Conservation (phyloP, 768 basidiomycete species). For the Mycena maculata region DNA sequence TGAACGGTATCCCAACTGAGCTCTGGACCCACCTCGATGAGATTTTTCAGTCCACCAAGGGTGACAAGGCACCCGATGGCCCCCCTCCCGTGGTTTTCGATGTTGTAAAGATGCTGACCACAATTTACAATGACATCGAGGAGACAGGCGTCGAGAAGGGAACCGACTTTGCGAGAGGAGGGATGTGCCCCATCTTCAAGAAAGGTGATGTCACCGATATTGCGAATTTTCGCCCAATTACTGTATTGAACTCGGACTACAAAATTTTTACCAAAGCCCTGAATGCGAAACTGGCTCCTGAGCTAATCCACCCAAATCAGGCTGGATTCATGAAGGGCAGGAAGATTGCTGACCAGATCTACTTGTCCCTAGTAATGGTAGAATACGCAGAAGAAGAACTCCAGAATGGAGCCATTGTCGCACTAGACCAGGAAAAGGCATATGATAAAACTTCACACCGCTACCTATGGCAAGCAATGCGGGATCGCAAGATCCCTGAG, state of each 20-base stretch:
- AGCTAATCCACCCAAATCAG: too few species aligned
- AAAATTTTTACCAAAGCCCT: conserved; percentile 11
- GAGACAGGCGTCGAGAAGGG: neutral
- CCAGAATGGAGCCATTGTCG: too few species aligned
- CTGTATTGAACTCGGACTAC: conserved; percentile 15
- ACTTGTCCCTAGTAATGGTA: too few species aligned
- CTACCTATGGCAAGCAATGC: too few species aligned
- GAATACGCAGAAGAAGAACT: too few species aligned
- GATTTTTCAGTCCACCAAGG: neutral
- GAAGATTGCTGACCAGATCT: too few species aligned
- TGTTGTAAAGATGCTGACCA: neutral
- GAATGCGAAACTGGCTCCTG: too few species aligned
- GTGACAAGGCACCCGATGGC: neutral
- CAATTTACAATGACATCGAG: conserved; percentile 34
- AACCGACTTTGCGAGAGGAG: conserved; percentile 32
- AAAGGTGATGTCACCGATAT: conserved; percentile 1
- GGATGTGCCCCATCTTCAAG: too few species aligned
- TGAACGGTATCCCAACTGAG: neutral
- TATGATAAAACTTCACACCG: too few species aligned
- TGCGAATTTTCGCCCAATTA: conserved; percentile 11
- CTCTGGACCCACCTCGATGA: neutral
- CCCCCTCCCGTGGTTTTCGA: neutral
- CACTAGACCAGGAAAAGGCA: too few species aligned
- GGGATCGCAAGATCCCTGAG: too few species aligned
- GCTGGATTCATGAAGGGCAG: too few species aligned